phyloP scores from a whole-genome alignment of 2,329 filamentous ascomycete genomes.

The Zasmidium cellare region DNA sequence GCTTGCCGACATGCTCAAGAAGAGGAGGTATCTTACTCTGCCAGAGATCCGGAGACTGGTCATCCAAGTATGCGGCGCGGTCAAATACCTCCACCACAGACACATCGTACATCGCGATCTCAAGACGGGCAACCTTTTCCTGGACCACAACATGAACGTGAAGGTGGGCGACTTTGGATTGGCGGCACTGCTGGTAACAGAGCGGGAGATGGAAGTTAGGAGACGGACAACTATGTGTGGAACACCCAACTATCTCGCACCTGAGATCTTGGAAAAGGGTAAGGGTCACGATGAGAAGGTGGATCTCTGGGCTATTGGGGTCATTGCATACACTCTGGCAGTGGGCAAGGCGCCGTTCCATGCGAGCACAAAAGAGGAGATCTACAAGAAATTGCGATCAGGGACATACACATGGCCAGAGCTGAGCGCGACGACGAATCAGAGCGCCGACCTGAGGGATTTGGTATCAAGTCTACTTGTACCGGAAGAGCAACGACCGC shows the following conservation, averaged over 20 bases:
- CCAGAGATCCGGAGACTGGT: slow-evolving; percentile 93
- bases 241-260: slow-evolving; percentile 97
- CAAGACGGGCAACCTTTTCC: slow-evolving; percentile 97
- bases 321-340: slow-evolving; percentile 98
- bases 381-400: slow-evolving; percentile 68
- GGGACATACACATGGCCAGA: slow-evolving; percentile 80
- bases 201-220: slow-evolving; percentile 78
- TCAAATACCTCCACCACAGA: slow-evolving; percentile 96
- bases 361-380: slow-evolving; percentile 82
- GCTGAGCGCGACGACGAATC: slow-evolving; percentile 63
- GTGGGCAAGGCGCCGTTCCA: slow-evolving; percentile 97
- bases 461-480: slow-evolving; percentile 75
- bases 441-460: slow-evolving; percentile 76
- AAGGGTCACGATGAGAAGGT: slow-evolving; percentile 97
- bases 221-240: slow-evolving; percentile 92
- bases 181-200: slow-evolving; percentile 85
- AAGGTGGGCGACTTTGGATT: slow-evolving; percentile 98
- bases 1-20: slow-evolving; percentile 96
- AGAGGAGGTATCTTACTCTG: slow-evolving; percentile 83
- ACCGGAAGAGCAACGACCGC: slow-evolving; percentile 71
- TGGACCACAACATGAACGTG: slow-evolving; percentile 93
- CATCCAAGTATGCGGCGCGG: slow-evolving; percentile 91
- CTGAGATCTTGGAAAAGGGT: slow-evolving; percentile 92
- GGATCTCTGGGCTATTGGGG: slow-evolving; percentile 96
- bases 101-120: slow-evolving; percentile 96